phyloP scores from a whole-genome alignment of 352 stramenopile species.

The Phytopythium mirpurense region DNA sequence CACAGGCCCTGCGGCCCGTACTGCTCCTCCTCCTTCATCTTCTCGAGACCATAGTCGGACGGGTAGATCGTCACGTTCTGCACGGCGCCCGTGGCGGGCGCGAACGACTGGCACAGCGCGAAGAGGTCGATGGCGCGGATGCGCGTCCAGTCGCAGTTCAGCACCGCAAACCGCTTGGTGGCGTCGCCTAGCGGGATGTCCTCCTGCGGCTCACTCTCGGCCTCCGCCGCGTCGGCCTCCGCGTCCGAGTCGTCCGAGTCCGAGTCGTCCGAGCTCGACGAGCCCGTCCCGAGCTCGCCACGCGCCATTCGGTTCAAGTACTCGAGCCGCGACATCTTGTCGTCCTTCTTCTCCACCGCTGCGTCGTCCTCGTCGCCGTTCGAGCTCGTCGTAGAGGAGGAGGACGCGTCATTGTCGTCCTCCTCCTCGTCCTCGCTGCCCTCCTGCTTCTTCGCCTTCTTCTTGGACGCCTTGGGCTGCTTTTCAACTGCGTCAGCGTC shows the following conservation, averaged over 20 bases:
- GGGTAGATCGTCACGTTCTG: constrained; percentile 94
- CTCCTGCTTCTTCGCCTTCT: constrained; percentile 15
- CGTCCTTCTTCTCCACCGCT: constrained; percentile 31
- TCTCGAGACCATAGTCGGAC: constrained; percentile 94
- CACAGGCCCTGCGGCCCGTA: constrained; percentile 62
- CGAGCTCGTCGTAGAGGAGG: constrained; percentile 20
- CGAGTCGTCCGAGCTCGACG: constrained; percentile 41
- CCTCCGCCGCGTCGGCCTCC: constrained; percentile 21
- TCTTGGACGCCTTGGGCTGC: constrained; percentile 12
- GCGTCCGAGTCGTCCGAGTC: constrained; percentile 45
- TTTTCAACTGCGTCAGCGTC: constrained; percentile 14
- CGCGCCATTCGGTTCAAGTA: constrained; percentile 85
- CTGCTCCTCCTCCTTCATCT: constrained; percentile 89
- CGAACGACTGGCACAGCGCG: constrained; percentile 93
- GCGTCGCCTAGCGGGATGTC: constrained; percentile 80
- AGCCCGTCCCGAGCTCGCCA: constrained; percentile 59
- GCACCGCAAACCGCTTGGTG: constrained; percentile 89
- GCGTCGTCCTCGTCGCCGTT: constrained; percentile 27
- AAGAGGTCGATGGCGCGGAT: constrained; percentile 95
- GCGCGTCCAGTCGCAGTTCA: constrained; percentile 96
- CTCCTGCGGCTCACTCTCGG: constrained; percentile 48
- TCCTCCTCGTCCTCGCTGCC: constrained; percentile 20
- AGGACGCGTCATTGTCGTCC: constrained; percentile 20
- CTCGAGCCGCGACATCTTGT: constrained; percentile 75
- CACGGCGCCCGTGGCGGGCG: constrained; percentile 83